Evolutionary conservation across 2,329 filamentous ascomycete species (phyloP).

Genomic region (Colletotrichum gigasporum): DNA sequence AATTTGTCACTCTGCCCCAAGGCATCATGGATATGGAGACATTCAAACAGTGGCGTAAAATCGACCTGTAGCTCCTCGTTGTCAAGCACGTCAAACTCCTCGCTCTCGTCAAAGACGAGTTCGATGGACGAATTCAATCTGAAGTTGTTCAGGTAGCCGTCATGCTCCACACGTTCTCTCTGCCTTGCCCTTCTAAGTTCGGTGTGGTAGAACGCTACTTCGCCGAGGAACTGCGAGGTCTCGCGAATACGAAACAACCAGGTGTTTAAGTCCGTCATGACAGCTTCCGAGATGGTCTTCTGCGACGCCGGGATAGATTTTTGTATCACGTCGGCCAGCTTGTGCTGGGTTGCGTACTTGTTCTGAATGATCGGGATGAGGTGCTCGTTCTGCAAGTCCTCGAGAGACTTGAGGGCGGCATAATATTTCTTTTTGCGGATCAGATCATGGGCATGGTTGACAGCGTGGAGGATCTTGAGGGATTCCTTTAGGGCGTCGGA

Average conservation of each 20-base stretch:
- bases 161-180: conserved; percentile 81
- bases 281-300: conserved; percentile 91
- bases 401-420: conserved; percentile 89
- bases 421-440: conserved; percentile 95
- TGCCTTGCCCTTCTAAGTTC: conserved; percentile 85
- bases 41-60: conserved; percentile 94
- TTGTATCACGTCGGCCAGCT: conserved; percentile 94
- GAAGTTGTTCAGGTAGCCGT: conserved; percentile 81
- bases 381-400: conserved; percentile 96
- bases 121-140: conserved; percentile 96
- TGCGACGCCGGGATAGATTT: conserved; percentile 94
- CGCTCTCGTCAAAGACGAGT: conserved; percentile 91
- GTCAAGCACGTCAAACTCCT: conserved; percentile 94
- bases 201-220: conserved; percentile 97
- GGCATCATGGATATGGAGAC: conserved; percentile 94
- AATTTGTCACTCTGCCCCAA: conserved; percentile 93
- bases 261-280: conserved; percentile 96
- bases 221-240: conserved; percentile 93
- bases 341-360: conserved; percentile 93
- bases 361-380: conserved; percentile 76
- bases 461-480: conserved; percentile 88
- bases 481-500: conserved; percentile 90
- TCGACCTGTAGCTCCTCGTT: conserved; percentile 96
- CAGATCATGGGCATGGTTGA: conserved; percentile 94
- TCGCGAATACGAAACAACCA: conserved; percentile 97